Conservation (phyloP, 2,329 filamentous ascomycete species). For the Colletotrichum tabaci region DNA sequence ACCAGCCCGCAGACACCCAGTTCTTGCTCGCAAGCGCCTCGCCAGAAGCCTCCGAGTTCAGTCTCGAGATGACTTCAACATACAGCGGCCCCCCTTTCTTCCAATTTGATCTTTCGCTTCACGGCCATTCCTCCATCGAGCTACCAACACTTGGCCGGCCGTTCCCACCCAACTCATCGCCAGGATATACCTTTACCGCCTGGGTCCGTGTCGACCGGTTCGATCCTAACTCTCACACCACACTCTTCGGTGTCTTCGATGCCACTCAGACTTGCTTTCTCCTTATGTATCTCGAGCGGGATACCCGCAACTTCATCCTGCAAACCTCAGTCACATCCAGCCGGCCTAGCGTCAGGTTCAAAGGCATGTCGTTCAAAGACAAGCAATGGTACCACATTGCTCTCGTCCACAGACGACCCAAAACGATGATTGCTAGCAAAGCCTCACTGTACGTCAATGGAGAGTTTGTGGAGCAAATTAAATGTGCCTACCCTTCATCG, state of each 20-base stretch:
- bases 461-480: constrained; percentile 92
- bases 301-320: constrained; percentile 93
- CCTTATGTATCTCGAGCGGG: constrained; percentile 92
- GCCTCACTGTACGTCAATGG: constrained; percentile 93
- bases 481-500: constrained; percentile 86
- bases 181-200: constrained; percentile 91
- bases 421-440: constrained; percentile 81
- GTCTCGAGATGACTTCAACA: constrained; percentile 78
- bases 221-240: constrained; percentile 89
- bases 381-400: constrained; percentile 94
- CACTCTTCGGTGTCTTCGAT: constrained; percentile 96
- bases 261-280: constrained; percentile 93
- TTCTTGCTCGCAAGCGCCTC: constrained; percentile 73
- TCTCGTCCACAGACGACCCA: constrained; percentile 85
- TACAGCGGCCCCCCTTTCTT: constrained; percentile 88
- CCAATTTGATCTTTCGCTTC: constrained; percentile 91
- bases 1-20: constrained; percentile 85
- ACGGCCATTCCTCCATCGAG: constrained; percentile 93
- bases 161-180: constrained; percentile 84
- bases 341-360: constrained; percentile 93
- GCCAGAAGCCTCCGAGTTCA: constrained; percentile 75
- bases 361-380: constrained; percentile 82
- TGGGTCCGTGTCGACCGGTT: constrained; percentile 94
- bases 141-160: constrained; percentile 85
- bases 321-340: constrained; percentile 93